Conservation (phyloP, 2,329 filamentous ascomycete species). For the Scleromitrula shiraiana region DNA sequence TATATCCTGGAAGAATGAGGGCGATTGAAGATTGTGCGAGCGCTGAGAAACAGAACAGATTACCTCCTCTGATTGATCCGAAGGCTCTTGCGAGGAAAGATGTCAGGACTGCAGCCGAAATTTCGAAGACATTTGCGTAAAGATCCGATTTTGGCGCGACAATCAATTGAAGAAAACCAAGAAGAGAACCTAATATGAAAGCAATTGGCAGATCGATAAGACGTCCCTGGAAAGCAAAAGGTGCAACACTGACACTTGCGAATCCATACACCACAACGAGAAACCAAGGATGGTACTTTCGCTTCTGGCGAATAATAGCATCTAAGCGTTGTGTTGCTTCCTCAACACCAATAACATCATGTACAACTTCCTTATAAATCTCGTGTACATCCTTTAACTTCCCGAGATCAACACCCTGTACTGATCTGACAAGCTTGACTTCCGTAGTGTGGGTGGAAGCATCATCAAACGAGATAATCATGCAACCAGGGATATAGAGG, state of each 20-base stretch:
- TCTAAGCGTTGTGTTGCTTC: slow-evolving; percentile 58
- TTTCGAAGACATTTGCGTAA: slow-evolving; percentile 59
- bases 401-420: slow-evolving; percentile 64
- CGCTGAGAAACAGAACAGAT: slow-evolving; percentile 58
- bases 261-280: slow-evolving; percentile 60
- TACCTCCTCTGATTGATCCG: slow-evolving; percentile 43
- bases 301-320: slow-evolving; percentile 39
- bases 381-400: slow-evolving; percentile 67
- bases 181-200: slow-evolving; percentile 61
- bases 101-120: slow-evolving; percentile 51
- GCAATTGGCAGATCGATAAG: slow-evolving; percentile 65
- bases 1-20: slow-evolving; percentile 57
- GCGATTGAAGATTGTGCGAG: slow-evolving; percentile 58
- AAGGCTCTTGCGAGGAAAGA: slow-evolving; percentile 56
- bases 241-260: slow-evolving; percentile 62
- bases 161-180: slow-evolving; percentile 63
- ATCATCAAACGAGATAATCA: slow-evolving; percentile 90
- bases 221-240: slow-evolving; percentile 66
- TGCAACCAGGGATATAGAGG: slow-evolving; percentile 82
- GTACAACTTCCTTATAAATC: slow-evolving; percentile 76
- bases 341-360: slow-evolving; percentile 65
- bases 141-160: slow-evolving; percentile 61
- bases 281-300: slow-evolving; percentile 44
- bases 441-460: slow-evolving; percentile 66
- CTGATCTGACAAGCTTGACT: slow-evolving; percentile 63